A percentile compares a stretch with the other conserved stretches of the same genome.
These are phyloP conservation scores for Entoloma clypeatum DNA, from an alignment of 1,284 basidiomycete species.

Conservation along the genomic window DNA sequence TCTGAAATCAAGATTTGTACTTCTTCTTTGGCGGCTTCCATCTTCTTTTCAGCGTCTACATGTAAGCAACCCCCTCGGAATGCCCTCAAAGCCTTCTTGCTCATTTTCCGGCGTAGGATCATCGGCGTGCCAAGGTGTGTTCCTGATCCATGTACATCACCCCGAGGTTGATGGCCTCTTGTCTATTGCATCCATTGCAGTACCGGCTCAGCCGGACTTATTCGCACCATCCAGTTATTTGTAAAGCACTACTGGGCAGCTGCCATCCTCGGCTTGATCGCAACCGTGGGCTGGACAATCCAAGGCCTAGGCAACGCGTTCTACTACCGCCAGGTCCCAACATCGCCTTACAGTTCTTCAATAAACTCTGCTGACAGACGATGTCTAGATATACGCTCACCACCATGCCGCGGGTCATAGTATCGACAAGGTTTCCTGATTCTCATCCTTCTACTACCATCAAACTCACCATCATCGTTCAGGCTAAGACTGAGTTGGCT, in stretches of 20 bases:
- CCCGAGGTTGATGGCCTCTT: conserved; percentile 31
- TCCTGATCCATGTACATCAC: conserved; percentile 13
- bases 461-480: conserved; percentile 14
- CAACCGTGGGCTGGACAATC: conserved; percentile 84
- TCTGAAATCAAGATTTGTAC: conserved; percentile 71
- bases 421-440: conserved; percentile 65
- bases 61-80: conserved; percentile 46
- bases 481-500: conserved; percentile 86
- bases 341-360: conserved; percentile 15
- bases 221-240: conserved; percentile 85
- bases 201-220: conserved; percentile 93
- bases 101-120: conserved; percentile 55
- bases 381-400: conserved; percentile 75
- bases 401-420: conserved; percentile 81
- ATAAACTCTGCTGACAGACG: conserved; percentile 8
- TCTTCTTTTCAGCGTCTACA: conserved; percentile 84
- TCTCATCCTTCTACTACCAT: conserved; percentile 7
- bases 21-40: conserved; percentile 96
- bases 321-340: conserved; percentile 79
- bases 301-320: conserved; percentile 83
- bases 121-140: conserved; percentile 77
- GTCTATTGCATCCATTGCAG: conserved; percentile 32
- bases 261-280: conserved; percentile 74
- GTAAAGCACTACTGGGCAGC: conserved; percentile 61
- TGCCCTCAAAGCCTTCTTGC: conserved; percentile 23